Percentiles rank a stretch among this genome's conserved stretches.
These are phyloP conservation scores for Hanseniaspora guilliermondii DNA, from an alignment of 805 yeast species.

Conservation along the genomic window DNA sequence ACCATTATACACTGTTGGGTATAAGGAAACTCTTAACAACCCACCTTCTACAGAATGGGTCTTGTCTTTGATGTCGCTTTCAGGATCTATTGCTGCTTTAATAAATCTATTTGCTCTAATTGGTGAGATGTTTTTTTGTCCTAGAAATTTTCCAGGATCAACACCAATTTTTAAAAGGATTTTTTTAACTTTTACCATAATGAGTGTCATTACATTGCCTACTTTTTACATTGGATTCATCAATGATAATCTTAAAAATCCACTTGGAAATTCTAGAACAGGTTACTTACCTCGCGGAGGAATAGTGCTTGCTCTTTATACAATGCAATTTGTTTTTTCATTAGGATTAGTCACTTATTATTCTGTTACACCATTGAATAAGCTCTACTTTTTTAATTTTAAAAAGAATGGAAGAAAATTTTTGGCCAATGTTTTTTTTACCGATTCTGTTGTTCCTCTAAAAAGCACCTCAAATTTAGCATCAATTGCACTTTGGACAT, in stretches of 20 bases:
- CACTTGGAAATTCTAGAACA: conserved; percentile 51
- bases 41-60: conserved; percentile 76
- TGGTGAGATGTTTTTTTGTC: conserved; percentile 54
- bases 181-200: conserved; percentile 30
- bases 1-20: conserved; percentile 74
- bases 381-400: conserved; percentile 31
- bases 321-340: conserved; percentile 40
- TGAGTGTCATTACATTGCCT: conserved; percentile 40
- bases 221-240: conserved; percentile 32
- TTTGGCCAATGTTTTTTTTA: conserved; percentile 38
- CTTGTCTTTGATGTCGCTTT: conserved; percentile 89
- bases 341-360: conserved; percentile 37
- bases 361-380: conserved; percentile 41
- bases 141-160: conserved; percentile 62
- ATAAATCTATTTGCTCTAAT: conserved; percentile 80
- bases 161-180: conserved; percentile 43
- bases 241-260: conserved; percentile 32
- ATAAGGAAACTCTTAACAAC: conserved; percentile 68
- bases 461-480: conserved; percentile 87
- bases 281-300: conserved; percentile 37
- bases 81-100: conserved; percentile 73
- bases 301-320: conserved; percentile 30
- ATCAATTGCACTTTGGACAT: conserved; percentile 82
- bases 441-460: conserved; percentile 41
- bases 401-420: conserved; percentile 24